Evolutionary conservation across 768 basidiomycete species (phyloP), one percentile per base, ranked within the genome.

Genomic region (Tricholoma saponaceum): DNA sequence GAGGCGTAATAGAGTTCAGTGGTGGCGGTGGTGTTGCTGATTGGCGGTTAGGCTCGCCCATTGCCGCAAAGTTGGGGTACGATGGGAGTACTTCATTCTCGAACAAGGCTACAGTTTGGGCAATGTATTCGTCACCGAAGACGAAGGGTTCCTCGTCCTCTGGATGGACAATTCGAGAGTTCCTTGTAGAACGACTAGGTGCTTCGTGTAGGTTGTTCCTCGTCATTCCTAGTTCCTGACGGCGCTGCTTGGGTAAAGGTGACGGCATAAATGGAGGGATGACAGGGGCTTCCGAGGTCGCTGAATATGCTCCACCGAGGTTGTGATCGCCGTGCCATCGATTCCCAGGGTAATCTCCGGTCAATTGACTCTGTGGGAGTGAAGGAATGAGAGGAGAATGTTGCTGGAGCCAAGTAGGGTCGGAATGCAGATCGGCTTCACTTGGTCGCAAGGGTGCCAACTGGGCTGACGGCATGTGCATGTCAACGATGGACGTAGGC

Each of bases 91-190:
- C 69, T 58, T 74, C 75, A 2, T 61, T 60, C 28, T 69, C 68
- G 55, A 71, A 75, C 55, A 75, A 62, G 5, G 64, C 66, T 13
- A 65, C 67, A 2, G 73, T 74, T 12, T 69, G 72, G 1, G 69
- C 72, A 23, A 75, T 69, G 57, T 72, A 74, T 56, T 71, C 68
- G 20, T 66, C 62, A n/a, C 62, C 62, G 62, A 76, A 75, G 3
- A 65, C 71, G 64, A 76, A 76, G 4, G 70, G 69, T 39, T 69
- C 70, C 16, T 76, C 73, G 33, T 72, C 72, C 33, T 68, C 67
- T 12, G 65, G 63, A 39, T 50, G 53, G 14, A 61, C 62, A 5
- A 58, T 41, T 47, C 58, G 62, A 28, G 53, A 44, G 41, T 18
- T 54, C 22, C 41, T 26, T 43, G 53, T 20, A 26, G 54, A 33